These are phyloP conservation scores for Apophysomyces trapeziformis DNA, from an alignment of 371 early-diverging fungal species.

Conservation along the genomic window DNA sequence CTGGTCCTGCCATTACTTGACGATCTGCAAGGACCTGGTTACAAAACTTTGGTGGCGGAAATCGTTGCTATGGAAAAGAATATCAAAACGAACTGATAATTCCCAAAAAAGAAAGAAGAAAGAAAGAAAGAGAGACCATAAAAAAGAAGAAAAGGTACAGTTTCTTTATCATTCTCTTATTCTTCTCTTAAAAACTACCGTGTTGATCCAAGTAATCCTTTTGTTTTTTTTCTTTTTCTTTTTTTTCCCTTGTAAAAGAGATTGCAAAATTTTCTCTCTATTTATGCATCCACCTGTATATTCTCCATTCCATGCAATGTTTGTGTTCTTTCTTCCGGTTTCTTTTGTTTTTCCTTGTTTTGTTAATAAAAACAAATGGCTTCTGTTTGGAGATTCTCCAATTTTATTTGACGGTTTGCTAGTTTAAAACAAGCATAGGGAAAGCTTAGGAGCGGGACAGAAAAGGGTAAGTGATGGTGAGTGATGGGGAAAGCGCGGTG, in stretches of 20 bases:
- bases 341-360: neutral
- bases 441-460: too few relatives aligned
- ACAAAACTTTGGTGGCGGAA: constrained; percentile 26
- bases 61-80: constrained; percentile 8
- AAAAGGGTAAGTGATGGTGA: too few relatives aligned
- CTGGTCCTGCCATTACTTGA: constrained; percentile 13
- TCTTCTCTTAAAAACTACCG: neutral
- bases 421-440: too few relatives aligned
- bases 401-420: too few relatives aligned
- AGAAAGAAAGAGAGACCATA: neutral
- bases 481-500: too few relatives aligned
- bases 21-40: constrained; percentile 14
- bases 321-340: neutral
- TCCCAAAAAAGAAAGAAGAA: neutral
- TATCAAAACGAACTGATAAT: neutral
- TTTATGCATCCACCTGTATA: constrained; percentile 5
- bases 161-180: neutral
- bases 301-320: neutral
- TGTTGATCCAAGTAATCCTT: too few relatives aligned
- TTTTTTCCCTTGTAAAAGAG: too few relatives aligned
- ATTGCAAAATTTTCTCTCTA: neutral
- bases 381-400: neutral
- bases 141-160: neutral
- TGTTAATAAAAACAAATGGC: neutral
- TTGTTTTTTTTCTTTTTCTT: too few relatives aligned